Base-by-base conservation (phyloP, 2,329 filamentous ascomycete genomes). In the Neofusicoccum laricinum region DNA sequence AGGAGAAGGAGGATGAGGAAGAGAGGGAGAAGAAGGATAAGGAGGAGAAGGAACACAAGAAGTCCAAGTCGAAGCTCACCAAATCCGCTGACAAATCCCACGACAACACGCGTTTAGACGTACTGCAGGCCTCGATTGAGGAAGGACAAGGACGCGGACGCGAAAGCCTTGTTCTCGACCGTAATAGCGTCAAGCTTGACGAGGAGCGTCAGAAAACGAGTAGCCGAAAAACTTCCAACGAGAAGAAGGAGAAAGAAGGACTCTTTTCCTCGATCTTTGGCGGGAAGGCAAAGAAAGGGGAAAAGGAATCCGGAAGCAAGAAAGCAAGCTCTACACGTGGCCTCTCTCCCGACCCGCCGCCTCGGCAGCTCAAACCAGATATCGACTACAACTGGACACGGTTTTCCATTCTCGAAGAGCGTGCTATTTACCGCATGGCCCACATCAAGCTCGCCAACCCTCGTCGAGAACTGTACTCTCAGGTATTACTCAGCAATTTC, bases 371-470 rank as follows among this genome's bases (percentile, higher is more conserved):
- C 63, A 89, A 88, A 68, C 90, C 95, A 4, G 94, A 98, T 73
- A 85, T 97, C 67, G 94, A 98, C 77, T 99, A 97, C 78, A 91
- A 93, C 70, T 99, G 95, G 91, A 95, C 93, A 1, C 85, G 95
- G 48, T 99, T 98, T 73, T 93, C 93, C 12, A 94, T 99, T 62
- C 82, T 97, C 63, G 94, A 98, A 77, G 95, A 99, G 80, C 86
- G 95, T 65, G 95, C 95, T 19, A 99, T 99, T 66, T 99, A 99
- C 78, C 88, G 95, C 66, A 97, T 99, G 92, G 95, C 95, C 17
- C 95, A 99, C 75, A 96, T 98, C 79, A 99, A 99, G 78, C 86
- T 99, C 66, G 95, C 95, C n/a, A 98, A 99, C 74, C 95, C 95
- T 41, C 89, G 94, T 49, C 89, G 95, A 64, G 91, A 94, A 45